These are phyloP conservation scores for Penicillium carneum DNA, from an alignment of 2,329 filamentous ascomycete genomes.

Conservation along the genomic window DNA sequence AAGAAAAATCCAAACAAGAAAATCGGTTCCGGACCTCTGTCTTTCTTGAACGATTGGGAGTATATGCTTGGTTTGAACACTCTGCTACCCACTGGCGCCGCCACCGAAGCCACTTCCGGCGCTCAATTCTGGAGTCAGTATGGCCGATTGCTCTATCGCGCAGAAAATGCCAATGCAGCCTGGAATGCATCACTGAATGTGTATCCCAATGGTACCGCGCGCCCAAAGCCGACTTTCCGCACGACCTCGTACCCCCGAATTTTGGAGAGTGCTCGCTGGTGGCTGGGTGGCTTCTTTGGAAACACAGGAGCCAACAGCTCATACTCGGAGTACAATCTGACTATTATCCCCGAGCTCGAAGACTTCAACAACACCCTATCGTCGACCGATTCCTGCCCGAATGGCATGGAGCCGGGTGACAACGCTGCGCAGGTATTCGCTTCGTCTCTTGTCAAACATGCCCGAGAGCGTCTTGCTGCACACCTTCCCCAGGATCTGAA, in stretches of 20 bases:
- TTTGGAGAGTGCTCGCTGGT: slow-evolving; percentile 56
- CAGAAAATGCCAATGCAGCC: slow-evolving; percentile 54
- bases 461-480: slow-evolving; percentile 55
- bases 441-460: slow-evolving; percentile 53
- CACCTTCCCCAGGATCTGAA: slow-evolving; percentile 58
- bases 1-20: slow-evolving; percentile 42
- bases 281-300: slow-evolving; percentile 52
- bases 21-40: slow-evolving; percentile 56
- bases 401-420: slow-evolving; percentile 36
- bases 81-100: slow-evolving; percentile 59
- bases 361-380: slow-evolving; percentile 62
- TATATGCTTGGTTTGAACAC: slow-evolving; percentile 56
- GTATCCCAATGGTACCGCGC: slow-evolving; percentile 55
- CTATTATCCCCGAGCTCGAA: slow-evolving; percentile 60
- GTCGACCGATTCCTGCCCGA: slow-evolving; percentile 45
- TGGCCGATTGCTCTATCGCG: slow-evolving; percentile 62
- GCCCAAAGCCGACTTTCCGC: slow-evolving; percentile 59
- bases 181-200: slow-evolving; percentile 54
- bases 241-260: slow-evolving; percentile 65
- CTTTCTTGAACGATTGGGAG: slow-evolving; percentile 61
- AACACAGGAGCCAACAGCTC: slow-evolving; percentile 37
- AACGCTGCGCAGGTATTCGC: slow-evolving; percentile 50
- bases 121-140: slow-evolving; percentile 63
- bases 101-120: slow-evolving; percentile 59
- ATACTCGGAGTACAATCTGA: slow-evolving; percentile 47